Conservation (phyloP, 345 rosid genomes). For the Crucihimalaya himalaica region DNA sequence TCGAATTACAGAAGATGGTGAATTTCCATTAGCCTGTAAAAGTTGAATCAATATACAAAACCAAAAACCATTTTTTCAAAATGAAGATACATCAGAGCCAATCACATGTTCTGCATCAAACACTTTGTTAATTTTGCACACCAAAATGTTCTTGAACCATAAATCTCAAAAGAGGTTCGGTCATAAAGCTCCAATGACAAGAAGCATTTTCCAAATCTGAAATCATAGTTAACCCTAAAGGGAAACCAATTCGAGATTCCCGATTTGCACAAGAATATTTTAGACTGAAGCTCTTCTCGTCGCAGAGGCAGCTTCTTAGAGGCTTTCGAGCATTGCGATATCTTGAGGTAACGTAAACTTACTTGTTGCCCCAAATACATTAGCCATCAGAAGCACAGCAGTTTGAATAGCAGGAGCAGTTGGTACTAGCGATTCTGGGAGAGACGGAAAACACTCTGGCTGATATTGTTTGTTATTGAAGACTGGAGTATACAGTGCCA, state of each 20-base stretch:
- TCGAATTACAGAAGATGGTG: background rate
- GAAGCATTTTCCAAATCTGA: background rate
- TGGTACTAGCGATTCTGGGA: constrained; percentile 58
- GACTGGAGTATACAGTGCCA: constrained; percentile 55
- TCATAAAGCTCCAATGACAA: background rate
- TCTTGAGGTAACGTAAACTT: constrained; percentile 61
- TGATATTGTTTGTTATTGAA: constrained; percentile 61
- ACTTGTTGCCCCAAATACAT: constrained; percentile 53
- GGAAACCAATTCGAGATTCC: constrained; percentile 29
- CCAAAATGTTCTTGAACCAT: constrained; percentile 18
- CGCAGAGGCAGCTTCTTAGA: constrained; percentile 31
- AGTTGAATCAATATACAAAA: constrained; percentile 5
- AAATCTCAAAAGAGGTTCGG: constrained; percentile 25
- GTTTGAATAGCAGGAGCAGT: constrained; percentile 47
- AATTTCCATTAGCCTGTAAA: background rate
- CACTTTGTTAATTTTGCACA: background rate
- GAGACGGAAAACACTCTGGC: constrained; percentile 75
- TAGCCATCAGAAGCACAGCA: constrained; percentile 62
- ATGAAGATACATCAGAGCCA: constrained; percentile 18
- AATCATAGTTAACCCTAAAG: no score
- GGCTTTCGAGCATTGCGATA: constrained; percentile 25
- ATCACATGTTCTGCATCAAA: constrained; percentile 21
- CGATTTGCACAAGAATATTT: constrained; percentile 19
- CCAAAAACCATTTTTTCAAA: background rate
- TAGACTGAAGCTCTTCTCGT: background rate